Percentiles rank a stretch among this genome's conserved stretches.
phyloP scores from a whole-genome alignment of 352 stramenopile genomes.

The Phytophthora sp. region DNA sequence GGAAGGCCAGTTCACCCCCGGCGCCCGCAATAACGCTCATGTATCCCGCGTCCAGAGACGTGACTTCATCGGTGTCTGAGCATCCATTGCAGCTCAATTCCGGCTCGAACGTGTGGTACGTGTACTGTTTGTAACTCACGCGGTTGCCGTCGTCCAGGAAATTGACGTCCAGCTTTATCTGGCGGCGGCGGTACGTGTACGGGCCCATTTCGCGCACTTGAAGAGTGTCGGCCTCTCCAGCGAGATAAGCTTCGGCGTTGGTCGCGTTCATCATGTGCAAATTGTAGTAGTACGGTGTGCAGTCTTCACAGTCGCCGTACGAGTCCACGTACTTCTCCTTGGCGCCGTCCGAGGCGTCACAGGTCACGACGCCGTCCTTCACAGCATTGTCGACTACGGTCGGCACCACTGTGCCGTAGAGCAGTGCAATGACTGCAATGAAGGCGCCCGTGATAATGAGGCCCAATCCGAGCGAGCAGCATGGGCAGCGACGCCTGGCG shows the following conservation, averaged over 20 bases:
- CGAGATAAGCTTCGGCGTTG: conserved; percentile 54
- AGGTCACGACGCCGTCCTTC: conserved; percentile 48
- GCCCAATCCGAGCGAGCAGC: conserved; percentile 49
- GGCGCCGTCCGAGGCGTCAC: conserved; percentile 37
- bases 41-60: conserved; percentile 63
- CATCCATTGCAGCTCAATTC: conserved; percentile 58
- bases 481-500: conserved; percentile 23
- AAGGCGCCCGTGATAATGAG: conserved; percentile 43
- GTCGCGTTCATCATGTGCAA: conserved; percentile 54
- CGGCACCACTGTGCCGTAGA: conserved; percentile 58
- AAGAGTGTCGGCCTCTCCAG: conserved; percentile 53
- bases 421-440: conserved; percentile 43
- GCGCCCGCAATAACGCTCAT: conserved; percentile 72
- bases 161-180: conserved; percentile 61
- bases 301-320: conserved; percentile 70
- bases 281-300: conserved; percentile 63
- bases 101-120: conserved; percentile 64
- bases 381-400: conserved; percentile 53
- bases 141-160: conserved; percentile 51
- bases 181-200: conserved; percentile 68
- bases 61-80: conserved; percentile 55
- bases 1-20: conserved; percentile 64
- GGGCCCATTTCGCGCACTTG: conserved; percentile 63
- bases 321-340: conserved; percentile 53
- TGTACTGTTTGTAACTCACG: conserved; percentile 74